Conservation (phyloP, 1,139 yeast species). For the Pichia sp. region DNA sequence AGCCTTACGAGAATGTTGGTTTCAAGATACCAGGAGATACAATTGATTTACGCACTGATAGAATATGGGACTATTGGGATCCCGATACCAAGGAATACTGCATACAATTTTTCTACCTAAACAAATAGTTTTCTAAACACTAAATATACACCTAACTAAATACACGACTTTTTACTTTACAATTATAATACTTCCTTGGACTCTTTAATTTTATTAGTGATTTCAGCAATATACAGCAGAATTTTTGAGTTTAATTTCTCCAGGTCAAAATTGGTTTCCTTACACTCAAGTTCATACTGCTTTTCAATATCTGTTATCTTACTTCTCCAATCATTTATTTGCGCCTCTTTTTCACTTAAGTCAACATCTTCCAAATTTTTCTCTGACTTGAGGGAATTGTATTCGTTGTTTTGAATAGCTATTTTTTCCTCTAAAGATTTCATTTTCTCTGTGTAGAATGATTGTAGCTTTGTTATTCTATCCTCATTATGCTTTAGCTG, state of each 20-base stretch:
- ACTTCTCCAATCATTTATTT: slow-evolving; percentile 44
- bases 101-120: slow-evolving; percentile 56
- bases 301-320: slow-evolving; percentile 41
- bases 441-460: slow-evolving; percentile 51
- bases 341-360: slow-evolving; percentile 44
- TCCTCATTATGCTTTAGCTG: slow-evolving; percentile 48
- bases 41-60: slow-evolving; percentile 46
- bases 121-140: slow-evolving; percentile 2
- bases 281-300: slow-evolving; percentile 51
- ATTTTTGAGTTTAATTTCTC: slow-evolving; percentile 53
- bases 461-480: slow-evolving; percentile 44
- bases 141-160: background rate
- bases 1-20: slow-evolving; percentile 76
- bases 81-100: slow-evolving; percentile 62
- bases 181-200: slow-evolving; percentile 11
- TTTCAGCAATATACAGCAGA: slow-evolving; percentile 44
- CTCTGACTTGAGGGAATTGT: slow-evolving; percentile 47
- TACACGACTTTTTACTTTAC: slow-evolving; percentile 11
- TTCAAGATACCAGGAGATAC: slow-evolving; percentile 61
- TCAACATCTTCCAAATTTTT: slow-evolving; percentile 51
- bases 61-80: slow-evolving; percentile 71
- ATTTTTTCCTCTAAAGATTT: slow-evolving; percentile 47
- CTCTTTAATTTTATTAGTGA: slow-evolving; percentile 37
- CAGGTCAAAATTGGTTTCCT: slow-evolving; percentile 51
- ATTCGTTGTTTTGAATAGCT: slow-evolving; percentile 41